Conservation (phyloP, 2,329 filamentous ascomycete genomes). For the Penicillium nordicum region DNA sequence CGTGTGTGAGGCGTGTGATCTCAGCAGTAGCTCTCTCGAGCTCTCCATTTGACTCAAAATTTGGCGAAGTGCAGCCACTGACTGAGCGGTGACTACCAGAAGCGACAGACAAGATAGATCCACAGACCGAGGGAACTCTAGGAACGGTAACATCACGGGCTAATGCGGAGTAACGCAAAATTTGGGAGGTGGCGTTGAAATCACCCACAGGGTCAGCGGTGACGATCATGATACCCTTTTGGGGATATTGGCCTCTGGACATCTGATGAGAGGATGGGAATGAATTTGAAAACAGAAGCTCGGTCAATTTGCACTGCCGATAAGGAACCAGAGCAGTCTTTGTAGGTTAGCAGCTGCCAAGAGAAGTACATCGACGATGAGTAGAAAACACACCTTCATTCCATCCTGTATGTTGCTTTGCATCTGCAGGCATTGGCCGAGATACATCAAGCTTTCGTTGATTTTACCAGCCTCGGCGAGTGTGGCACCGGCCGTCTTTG, state of each 20-base stretch:
- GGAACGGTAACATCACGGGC: conserved; percentile 91
- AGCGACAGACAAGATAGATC: conserved; percentile 55
- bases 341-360: conserved; percentile 14
- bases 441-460: conserved; percentile 96
- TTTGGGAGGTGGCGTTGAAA: conserved; percentile 95
- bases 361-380: not conserved
- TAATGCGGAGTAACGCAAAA: conserved; percentile 87
- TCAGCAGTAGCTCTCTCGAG: conserved; percentile 80
- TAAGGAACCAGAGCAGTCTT: conserved; percentile 73
- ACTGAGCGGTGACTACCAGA: conserved; percentile 32
- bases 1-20: conserved; percentile 72
- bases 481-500: conserved; percentile 89
- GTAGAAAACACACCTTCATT: conserved; percentile 58
- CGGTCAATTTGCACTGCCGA: conserved; percentile 80
- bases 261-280: conserved; percentile 61
- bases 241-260: conserved; percentile 62
- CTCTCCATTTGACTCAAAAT: conserved; percentile 54
- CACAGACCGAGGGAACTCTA: conserved; percentile 76
- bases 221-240: conserved; percentile 93
- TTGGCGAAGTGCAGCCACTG: conserved; percentile 45
- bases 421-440: conserved; percentile 94
- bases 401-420: conserved; percentile 75
- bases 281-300: conserved; percentile 82
- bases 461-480: conserved; percentile 96
- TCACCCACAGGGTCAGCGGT: conserved; percentile 90